Conservation (phyloP, 768 basidiomycete genomes). For the Candolleomyces efflorescens region DNA sequence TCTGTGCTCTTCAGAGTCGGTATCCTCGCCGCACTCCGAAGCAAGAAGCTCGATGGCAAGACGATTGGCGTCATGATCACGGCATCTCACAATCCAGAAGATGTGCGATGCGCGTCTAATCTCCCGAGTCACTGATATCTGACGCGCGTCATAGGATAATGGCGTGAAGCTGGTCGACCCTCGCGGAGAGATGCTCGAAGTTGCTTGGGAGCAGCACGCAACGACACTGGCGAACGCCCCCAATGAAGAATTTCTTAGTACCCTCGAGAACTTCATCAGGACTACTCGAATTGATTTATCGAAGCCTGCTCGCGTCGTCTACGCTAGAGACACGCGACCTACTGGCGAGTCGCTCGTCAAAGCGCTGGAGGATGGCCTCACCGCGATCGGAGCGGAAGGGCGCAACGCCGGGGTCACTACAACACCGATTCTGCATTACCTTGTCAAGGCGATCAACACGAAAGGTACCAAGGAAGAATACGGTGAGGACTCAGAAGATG, state of each 20-base stretch:
- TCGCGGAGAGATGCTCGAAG: slow-evolving; percentile 94
- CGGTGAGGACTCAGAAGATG: slow-evolving; percentile 76
- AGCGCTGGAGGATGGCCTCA: slow-evolving; percentile 80
- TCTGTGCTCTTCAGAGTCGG: slow-evolving; percentile 95
- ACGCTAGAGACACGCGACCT: slow-evolving; percentile 90
- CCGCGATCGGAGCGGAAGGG: slow-evolving; percentile 61
- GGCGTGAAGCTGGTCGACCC: slow-evolving; percentile 99
- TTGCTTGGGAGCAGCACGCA: slow-evolving; percentile 88
- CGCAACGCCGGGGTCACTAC: slow-evolving; percentile 84
- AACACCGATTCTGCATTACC: slow-evolving; percentile 94
- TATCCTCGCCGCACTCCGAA: slow-evolving; percentile 83
- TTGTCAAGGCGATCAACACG: slow-evolving; percentile 87
- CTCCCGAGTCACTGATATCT: slow-evolving; percentile 1
- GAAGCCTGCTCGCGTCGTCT: slow-evolving; percentile 79
- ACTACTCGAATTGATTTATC: slow-evolving; percentile 70
- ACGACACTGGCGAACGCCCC: slow-evolving; percentile 85
- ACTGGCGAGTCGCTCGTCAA: slow-evolving; percentile 73
- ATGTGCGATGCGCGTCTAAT: slow-evolving; percentile 38
- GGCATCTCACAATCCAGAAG: slow-evolving; percentile 99
- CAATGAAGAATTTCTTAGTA: slow-evolving; percentile 66
- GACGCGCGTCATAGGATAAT: slow-evolving; percentile 69
- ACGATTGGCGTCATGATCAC: slow-evolving; percentile 98
- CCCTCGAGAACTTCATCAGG: slow-evolving; percentile 58
- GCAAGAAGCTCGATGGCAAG: slow-evolving; percentile 87
- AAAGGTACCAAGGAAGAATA: slow-evolving; percentile 73